phyloP scores from a whole-genome alignment of 805 yeast genomes.

The Cyberlindnera euphorbiae region DNA sequence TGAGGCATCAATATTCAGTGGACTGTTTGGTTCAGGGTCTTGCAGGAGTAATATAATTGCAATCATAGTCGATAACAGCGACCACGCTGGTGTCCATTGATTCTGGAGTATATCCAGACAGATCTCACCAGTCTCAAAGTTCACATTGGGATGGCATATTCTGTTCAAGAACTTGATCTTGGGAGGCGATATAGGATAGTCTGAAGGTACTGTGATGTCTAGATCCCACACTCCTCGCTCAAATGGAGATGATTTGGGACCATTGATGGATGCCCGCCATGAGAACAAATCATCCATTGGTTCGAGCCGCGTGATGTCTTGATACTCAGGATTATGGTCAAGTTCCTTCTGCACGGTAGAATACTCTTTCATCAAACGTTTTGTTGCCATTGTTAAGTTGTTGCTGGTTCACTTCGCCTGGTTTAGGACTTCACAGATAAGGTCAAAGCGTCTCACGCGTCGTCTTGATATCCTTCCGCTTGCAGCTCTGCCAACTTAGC shows the following conservation, averaged over 20 bases:
- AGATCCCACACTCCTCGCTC: conserved; percentile 49
- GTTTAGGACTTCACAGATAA: no score
- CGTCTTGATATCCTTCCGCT: no score
- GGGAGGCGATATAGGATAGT: conserved; percentile 62
- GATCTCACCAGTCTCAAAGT: conserved; percentile 56
- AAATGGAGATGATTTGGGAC: conserved; percentile 50
- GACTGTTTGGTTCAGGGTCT: conserved; percentile 69
- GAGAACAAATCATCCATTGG: conserved; percentile 46
- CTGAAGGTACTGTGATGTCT: conserved; percentile 37
- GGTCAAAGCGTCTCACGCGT: no score
- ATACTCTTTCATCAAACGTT: conserved; percentile 35
- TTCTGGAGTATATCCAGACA: conserved; percentile 60
- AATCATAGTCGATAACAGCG: conserved; percentile 46
- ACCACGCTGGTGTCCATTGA: conserved; percentile 77
- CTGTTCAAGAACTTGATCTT: conserved; percentile 37
- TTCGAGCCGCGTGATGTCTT: conserved; percentile 35
- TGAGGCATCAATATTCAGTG: conserved; percentile 66
- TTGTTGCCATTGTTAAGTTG: conserved; percentile 26
- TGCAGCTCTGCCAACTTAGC: no score
- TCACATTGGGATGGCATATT: conserved; percentile 47
- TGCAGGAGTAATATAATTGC: conserved; percentile 55
- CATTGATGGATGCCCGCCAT: conserved; percentile 50
- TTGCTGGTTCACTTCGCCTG: no score
- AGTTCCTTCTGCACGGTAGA: conserved; percentile 28
- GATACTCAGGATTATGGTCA: conserved; percentile 9